Evolutionary conservation across 1,284 basidiomycete species (phyloP).

Genomic region (Cutaneotrichosporon dermatis): DNA sequence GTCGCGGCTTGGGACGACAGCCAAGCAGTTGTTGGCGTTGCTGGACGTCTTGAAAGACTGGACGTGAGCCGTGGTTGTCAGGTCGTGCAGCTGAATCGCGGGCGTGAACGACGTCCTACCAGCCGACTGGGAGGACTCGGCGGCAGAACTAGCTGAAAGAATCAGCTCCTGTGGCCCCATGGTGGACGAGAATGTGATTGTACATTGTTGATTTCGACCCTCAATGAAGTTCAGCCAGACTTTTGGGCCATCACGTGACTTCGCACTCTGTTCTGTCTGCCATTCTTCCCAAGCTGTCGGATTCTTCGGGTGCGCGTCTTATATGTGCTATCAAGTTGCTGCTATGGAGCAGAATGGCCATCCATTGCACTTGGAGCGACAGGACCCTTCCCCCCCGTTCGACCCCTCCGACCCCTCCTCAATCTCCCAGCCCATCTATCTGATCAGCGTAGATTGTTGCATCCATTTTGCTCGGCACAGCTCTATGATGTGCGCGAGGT

Average conservation of each 20-base stretch:
- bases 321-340: too few relatives aligned
- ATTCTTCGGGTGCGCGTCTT: too few relatives aligned
- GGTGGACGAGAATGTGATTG: neutral
- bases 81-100: slow-evolving; percentile 48
- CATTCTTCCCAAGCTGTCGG: too few relatives aligned
- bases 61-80: slow-evolving; percentile 43
- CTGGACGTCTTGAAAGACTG: slow-evolving; percentile 49
- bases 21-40: slow-evolving; percentile 33
- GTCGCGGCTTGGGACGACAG: slow-evolving; percentile 32
- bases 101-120: slow-evolving; percentile 31
- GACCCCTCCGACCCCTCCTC: too few relatives aligned
- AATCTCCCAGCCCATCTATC: too few relatives aligned
- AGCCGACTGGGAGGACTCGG: slow-evolving; percentile 20
- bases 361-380: too few relatives aligned
- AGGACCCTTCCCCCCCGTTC: too few relatives aligned
- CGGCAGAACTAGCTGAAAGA: slow-evolving; percentile 37
- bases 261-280: too few relatives aligned
- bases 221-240: too few relatives aligned
- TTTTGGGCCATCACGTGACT: too few relatives aligned
- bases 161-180: slow-evolving; percentile 45
- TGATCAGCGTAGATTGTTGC: slow-evolving; percentile 17
- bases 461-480: slow-evolving; percentile 16
- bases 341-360: too few relatives aligned
- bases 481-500: slow-evolving; percentile 9
- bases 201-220: too few relatives aligned